Base-by-base conservation (phyloP, 2,329 filamentous ascomycete genomes). In the Calonectria hawksworthii region DNA sequence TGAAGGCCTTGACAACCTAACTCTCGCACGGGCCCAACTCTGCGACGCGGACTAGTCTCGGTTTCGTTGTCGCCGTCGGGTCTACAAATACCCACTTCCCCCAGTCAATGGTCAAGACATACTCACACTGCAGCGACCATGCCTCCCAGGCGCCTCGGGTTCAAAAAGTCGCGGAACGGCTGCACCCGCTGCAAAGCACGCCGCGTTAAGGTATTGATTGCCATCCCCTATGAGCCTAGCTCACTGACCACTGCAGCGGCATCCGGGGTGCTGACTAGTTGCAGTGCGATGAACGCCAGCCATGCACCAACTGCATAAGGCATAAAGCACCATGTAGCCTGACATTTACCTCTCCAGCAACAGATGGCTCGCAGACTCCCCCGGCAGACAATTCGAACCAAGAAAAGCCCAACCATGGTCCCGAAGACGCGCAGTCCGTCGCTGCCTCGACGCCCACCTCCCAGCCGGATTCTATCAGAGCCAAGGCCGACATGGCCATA, bases 101-200 rank as follows among this genome's bases (percentile, higher is more conserved):
- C 28, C 18, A 9, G 18, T 32, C 28, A n/a, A 30, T 34, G 2
- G 30, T 7, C 2, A 7, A 11, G 16, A 34, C 4, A 56, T 34
- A 4, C 28, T 56, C 16, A 21, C 11, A 4, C 52, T 6, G 18
- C 30, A 36, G 21, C 30, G 2, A 61, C 23, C 2, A 61, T 61
- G 32, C 30, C 56, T 41, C 34, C 34, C 7, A 23, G 56, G 6
- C 56, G 56, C 30, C 32, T 61, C 14, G 56, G 56, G 34, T 61
- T 61, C 34, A 61, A 38, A 41, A 61, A 61, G 56, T 61, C 56
- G 34, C 56, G 56, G 8, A 61, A 61, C 21, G 56, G 56, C 30
- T 61, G 56, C n/a, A 41, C 23, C 11, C 56, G 34, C n/a, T 61
- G 56, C 34, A 61, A 61, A 34, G 34, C 34, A 7, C 56, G 34